Evolutionary conservation across 2,329 filamentous ascomycete genomes (phyloP), one percentile per base, ranked within the genome.

Genomic region (Teratosphaeria gauchensis): DNA sequence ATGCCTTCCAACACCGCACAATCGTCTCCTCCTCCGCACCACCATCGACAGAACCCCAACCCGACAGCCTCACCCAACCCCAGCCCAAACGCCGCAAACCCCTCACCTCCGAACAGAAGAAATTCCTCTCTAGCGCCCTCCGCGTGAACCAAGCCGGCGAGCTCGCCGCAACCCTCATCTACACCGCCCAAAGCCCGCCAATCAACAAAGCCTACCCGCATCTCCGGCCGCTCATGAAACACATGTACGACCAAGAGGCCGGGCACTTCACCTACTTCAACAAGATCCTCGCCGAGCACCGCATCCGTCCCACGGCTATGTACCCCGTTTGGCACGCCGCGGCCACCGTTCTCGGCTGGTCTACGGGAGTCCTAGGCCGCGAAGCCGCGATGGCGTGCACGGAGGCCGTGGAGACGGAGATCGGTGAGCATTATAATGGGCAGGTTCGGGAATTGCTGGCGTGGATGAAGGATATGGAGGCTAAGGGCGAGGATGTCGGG

Each of bases 311-410:
- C 0, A 96, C 94, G 0, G 89, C 88, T 12, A 87, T 99, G 78
- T 95, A 95, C 69, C 94, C 94, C 0, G 63, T 96, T 2, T 99
- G 94, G 94, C 84, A 87, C 51, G 79, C 85, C 7, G 84, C 92
- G 11, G 89, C 94, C 1, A 87, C 88, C 0, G 84, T 87, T 0
- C 76, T 99, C 7, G 94, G 94, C 19, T 96, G 94, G 91, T 82
- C 84, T 4, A 99, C 94, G 0, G 94, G 89, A 0, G 76, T 94
- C 51, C 82, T 99, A 81, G 92, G 94, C 0, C 84, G 90, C 54
- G 91, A 97, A 75, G 92, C 92, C 1, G 92, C 94, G 38, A 99
- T 99, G 94, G 94, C 94, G 12, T 99, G 94, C 72, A 97, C 94
- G 0, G 94, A 99, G 75, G 94, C 94, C 1, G 92, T 99, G 1